Conservation (phyloP, 257 asterid genomes). For the Oldenlandia corymbosa region DNA sequence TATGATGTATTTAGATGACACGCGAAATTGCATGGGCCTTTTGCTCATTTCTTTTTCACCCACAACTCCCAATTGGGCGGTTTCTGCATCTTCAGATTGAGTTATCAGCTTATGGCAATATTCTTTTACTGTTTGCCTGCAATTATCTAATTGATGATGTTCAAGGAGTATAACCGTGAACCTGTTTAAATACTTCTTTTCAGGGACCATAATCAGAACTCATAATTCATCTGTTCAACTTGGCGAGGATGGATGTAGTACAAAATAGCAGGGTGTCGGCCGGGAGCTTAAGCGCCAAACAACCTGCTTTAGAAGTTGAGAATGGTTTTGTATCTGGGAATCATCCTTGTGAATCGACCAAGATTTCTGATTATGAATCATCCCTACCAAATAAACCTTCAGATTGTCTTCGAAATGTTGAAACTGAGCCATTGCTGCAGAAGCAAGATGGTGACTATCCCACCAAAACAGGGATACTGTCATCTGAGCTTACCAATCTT, state of each 20-base stretch:
- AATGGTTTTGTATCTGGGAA: slow-evolving; percentile 14
- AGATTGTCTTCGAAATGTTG: slow-evolving; percentile 14
- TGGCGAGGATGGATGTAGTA: slow-evolving; percentile 19
- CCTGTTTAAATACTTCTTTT: background rate
- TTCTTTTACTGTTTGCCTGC: too few relatives aligned
- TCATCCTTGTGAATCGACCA: slow-evolving; percentile 17
- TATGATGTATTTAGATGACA: background rate
- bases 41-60: background rate
- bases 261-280: slow-evolving; percentile 14
- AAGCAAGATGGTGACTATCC: slow-evolving; percentile 23
- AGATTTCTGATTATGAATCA: slow-evolving; percentile 18
- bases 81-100: too few relatives aligned
- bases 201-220: background rate
- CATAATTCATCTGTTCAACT: slow-evolving; percentile 11
- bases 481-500: slow-evolving; percentile 3
- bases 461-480: slow-evolving; percentile 10
- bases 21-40: background rate
- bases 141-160: slow-evolving; percentile 4
- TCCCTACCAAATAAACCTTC: slow-evolving; percentile 14
- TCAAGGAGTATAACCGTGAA: background rate
- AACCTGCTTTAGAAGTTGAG: slow-evolving; percentile 17
- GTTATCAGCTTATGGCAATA: too few relatives aligned
- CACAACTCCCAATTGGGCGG: too few relatives aligned
- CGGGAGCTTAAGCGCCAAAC: slow-evolving; percentile 17
- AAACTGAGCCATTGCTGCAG: slow-evolving; percentile 26